Base-by-base conservation (phyloP, 768 basidiomycete genomes). In the Pseudohyphozyma bogoriensis region DNA sequence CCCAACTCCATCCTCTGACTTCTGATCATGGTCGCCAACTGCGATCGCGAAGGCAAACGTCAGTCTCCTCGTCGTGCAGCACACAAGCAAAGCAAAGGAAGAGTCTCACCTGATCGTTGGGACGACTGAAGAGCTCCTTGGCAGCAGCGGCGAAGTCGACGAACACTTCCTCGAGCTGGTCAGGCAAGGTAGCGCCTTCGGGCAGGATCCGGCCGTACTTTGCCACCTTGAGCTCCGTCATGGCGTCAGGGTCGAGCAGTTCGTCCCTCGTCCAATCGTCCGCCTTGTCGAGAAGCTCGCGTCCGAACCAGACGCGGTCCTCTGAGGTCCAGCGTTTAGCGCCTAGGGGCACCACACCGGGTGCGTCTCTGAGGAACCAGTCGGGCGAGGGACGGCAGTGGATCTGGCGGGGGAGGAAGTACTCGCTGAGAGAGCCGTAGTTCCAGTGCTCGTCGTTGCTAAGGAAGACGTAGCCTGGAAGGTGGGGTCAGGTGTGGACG, bases 101-200 rank as follows among this genome's bases (percentile, higher is more conserved):
- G n/a, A 35, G 11, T 37, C 55, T 8, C 39, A 58, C 61, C n/a
- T 58, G 46, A 29, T 59, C 46, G 44, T 66, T 66, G 28, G 65
- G 65, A n/a, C 56, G 29, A 60, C 65, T n/a, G n/a, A n/a, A 66
- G 28, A 66, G 51, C 35, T 66, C 65, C 42, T 55, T 62, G 9
- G 60, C 22, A 3, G 46, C 65, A 12, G 44, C 26, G 12, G 44
- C 26, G 32, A 60, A 62, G 29, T 62, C 65, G 28, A 42, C 36
- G 22, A 49, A 66, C 12, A 58, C 58, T 8, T 66, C 65, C 36
- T 62, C 60, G 20, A 66, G 29, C 4, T 39, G 35, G 4, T 58
- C 18, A 4, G 65, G 60, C 22, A 66, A 40, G 3, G 61, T 54
- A 44, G 62, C 55, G 3, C 65, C 65, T 28, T 66, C 59, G 13